Base-by-base conservation (phyloP, 164 flowering plant genomes). In the Vitis rotundifolia region DNA sequence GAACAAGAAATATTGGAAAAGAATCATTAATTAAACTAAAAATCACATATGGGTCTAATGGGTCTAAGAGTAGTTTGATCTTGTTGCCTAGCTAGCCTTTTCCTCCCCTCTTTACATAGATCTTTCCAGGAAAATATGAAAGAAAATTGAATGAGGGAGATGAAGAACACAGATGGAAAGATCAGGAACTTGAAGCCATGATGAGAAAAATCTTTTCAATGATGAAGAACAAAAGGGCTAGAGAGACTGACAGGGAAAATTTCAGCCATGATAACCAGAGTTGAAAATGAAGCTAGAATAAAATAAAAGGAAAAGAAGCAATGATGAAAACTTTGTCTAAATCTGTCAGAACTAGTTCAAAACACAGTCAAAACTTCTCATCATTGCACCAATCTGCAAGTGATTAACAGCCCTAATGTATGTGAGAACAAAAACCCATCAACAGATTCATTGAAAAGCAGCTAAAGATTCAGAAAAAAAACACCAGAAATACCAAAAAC, bases 311-410 rank as follows among this genome's bases (percentile, higher is more conserved):
- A 47, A 28, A 15, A 65, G 37, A 26, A 8, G 56, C 61, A 66
- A 66, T 72, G 75, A 72, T 72, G 59, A 72, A n/a, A 14, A 18
- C 54, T 15, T 51, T 22, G 12, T 9, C 26, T 13, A 63, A 26
- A 31, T 61, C 37, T 52, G 51, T 48, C 62, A 47, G 67, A 48
- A 22, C 58, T 50, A 50, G 26, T 11, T 37, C 44, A 37, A 29
- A 12, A 12, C 11, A 5, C 8, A 68, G 77, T 74, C 77, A 65
- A 69, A 54, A 12, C 44, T 7, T 54, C 56, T 60, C 70, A 70
- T 75, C 67, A 70, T 70, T 75, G 65, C 77, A 51, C 63, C 71
- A 64, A 60, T 65, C 67, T 63, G 54, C 66, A 56, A 0, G 52
- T 59, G 13, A 47, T 59, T 16, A 51, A 29, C 26, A 2, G 14